These are phyloP conservation scores for Phoenix dactylifera DNA, from an alignment of 176 grass and related monocot species.

Conservation along the genomic window DNA sequence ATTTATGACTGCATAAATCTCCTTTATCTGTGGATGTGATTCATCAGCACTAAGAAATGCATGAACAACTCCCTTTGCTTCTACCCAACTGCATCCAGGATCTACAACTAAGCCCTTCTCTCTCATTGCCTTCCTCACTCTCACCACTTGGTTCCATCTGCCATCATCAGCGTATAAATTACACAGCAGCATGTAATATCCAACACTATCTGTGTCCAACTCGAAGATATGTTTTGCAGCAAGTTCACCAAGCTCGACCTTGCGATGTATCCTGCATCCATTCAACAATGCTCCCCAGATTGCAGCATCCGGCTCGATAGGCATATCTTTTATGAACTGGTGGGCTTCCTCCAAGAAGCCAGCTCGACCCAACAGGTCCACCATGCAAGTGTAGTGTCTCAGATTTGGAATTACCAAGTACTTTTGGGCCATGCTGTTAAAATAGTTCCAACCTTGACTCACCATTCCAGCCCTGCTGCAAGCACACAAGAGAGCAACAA, in stretches of 20 bases:
- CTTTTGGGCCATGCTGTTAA: conserved; percentile 53
- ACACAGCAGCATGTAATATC: conserved; percentile 75
- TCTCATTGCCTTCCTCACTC: conserved; percentile 72
- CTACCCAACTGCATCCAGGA: conserved; percentile 84
- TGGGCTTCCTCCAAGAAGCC: conserved; percentile 59
- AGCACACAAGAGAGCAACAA: conserved; percentile 64
- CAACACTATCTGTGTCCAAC: conserved; percentile 58
- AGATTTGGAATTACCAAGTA: conserved; percentile 76
- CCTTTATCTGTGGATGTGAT: conserved; percentile 83
- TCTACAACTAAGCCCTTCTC: conserved; percentile 63
- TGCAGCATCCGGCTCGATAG: conserved; percentile 59
- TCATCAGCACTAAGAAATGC: conserved; percentile 87
- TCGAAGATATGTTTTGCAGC: conserved; percentile 64
- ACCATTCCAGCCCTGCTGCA: conserved; percentile 82
- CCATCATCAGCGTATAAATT: conserved; percentile 77
- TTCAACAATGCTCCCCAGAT: conserved; percentile 87
- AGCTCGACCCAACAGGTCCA: conserved; percentile 76
- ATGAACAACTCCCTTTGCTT: conserved; percentile 75
- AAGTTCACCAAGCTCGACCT: conserved; percentile 76
- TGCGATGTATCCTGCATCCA: conserved; percentile 66
- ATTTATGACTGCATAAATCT: conserved; percentile 59
- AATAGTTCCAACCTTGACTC: conserved; percentile 57
- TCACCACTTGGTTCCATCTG: conserved; percentile 66
- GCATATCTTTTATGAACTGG: conserved; percentile 70
- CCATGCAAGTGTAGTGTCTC: conserved; percentile 92